These are phyloP conservation scores for Aspergillus luchuensis DNA, from an alignment of 2,329 filamentous ascomycete species.

Conservation along the genomic window DNA sequence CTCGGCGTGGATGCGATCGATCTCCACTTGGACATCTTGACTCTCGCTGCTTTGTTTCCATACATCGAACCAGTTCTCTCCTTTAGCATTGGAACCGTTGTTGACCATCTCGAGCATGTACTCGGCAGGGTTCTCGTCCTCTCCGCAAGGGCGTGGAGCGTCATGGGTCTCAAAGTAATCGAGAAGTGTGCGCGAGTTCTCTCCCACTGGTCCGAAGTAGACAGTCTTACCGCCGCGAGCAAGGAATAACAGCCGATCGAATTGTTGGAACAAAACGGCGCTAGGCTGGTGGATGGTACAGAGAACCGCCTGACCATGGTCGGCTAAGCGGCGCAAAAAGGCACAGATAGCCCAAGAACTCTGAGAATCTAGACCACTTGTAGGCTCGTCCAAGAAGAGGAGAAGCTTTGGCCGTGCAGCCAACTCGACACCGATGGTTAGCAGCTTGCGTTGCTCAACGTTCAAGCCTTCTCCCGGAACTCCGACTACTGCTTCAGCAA, in stretches of 20 bases:
- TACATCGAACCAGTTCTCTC: conserved; percentile 53
- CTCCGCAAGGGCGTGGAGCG: conserved; percentile 55
- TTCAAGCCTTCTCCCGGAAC: conserved; percentile 74
- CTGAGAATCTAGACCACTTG: conserved; percentile 82
- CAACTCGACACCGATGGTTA: conserved; percentile 91
- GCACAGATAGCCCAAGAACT: conserved; percentile 87
- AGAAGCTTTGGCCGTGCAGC: conserved; percentile 85
- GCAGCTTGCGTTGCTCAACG: conserved; percentile 66
- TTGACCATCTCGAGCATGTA: conserved; percentile 62
- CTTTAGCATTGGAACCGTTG: conserved; percentile 61
- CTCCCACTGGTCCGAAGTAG: conserved; percentile 67
- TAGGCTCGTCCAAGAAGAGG: conserved; percentile 89
- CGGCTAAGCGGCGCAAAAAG: conserved; percentile 81
- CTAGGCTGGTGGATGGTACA: conserved; percentile 95
- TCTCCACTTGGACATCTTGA: conserved; percentile 42
- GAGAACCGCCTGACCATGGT: conserved; percentile 82
- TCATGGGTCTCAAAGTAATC: conserved; percentile 66
- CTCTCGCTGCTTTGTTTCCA: conserved; percentile 62
- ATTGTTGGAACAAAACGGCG: conserved; percentile 86
- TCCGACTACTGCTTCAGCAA: conserved; percentile 85
- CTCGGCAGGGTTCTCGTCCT: conserved; percentile 69
- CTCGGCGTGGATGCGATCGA: conserved; percentile 52
- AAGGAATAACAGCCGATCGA: conserved; percentile 64
- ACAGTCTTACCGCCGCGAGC: conserved; percentile 66
- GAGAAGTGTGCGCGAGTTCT: conserved; percentile 58